Evolutionary conservation across 1,284 basidiomycete species (phyloP), one percentile per base, ranked within the genome.

Genomic region (Naganishia sp.): DNA sequence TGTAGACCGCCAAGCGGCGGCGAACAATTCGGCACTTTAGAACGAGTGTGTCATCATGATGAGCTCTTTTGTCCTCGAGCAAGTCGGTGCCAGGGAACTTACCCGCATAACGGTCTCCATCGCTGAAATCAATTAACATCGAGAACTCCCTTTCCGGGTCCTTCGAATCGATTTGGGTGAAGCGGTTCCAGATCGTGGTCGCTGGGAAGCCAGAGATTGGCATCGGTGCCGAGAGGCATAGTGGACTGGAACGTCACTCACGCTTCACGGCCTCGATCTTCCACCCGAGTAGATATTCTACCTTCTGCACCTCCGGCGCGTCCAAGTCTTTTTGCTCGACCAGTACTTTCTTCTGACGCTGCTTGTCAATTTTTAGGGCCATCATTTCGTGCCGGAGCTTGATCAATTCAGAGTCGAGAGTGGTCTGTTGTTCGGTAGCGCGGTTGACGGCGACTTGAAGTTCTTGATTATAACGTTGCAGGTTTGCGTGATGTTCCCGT

Each of bases 121-220:
- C 77, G 0, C 87, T 85, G 18, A 91, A 82, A 72, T 94, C 90
- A 31, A 94, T 75, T 0, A 92, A 86, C 65, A 94, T 82, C 63
- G 84, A 87, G 69, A 87, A 90, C 71, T 92, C 89, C 39, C 84
- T 82, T 17, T 83, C 80, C 3, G 81, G 81, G 64, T 88, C 84
- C 0, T 79, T 71, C 2, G 83, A 81, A 72, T 90, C 88, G 49
- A 93, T 77, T 62, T 85, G 80, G 3, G 84, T 84, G 77, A 92
- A 92, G 5, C 51, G 61, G 28, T 53, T 63, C 52, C 61, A 63
- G 45, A 54, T 63, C 18, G 61, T 63, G 6, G 50, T 63, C 23
- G 61, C 52, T 63, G 10, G 15, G 23, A 13, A 23, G 15, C 31
- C 35, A 39, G 13, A 13, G 35, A n/a, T 6, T 9, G 18, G 13